Percentiles rank a stretch among this genome's conserved stretches.
Evolutionary conservation across 2,329 filamentous ascomycete genomes (phyloP).

Genomic region (Cytospora chrysosperma): DNA sequence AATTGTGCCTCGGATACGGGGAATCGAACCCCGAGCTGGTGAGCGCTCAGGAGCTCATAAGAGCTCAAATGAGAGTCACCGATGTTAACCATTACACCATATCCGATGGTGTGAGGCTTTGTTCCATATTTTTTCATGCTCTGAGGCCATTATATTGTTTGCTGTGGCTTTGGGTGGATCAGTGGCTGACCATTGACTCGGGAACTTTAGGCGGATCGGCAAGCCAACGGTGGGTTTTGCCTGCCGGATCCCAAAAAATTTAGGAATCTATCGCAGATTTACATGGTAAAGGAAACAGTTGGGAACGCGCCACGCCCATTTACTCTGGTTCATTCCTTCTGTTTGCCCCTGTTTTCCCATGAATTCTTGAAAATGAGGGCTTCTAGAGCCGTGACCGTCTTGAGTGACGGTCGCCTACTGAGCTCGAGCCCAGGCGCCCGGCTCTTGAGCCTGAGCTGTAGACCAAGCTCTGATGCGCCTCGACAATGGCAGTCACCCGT

Average conservation of each 20-base stretch:
- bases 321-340: constrained; percentile 23
- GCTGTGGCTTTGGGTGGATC: not conserved
- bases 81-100: constrained; percentile 24
- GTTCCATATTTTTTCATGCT: not conserved
- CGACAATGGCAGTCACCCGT: constrained; percentile 33
- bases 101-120: constrained; percentile 17
- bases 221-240: constrained; percentile 4
- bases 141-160: not conserved
- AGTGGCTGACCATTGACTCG: constrained; percentile 2
- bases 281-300: not conserved
- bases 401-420: constrained; percentile 39
- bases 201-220: not conserved
- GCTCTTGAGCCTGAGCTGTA: constrained; percentile 35
- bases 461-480: constrained; percentile 31
- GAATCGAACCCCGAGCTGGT: constrained; percentile 23
- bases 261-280: constrained; percentile 5
- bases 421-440: constrained; percentile 35
- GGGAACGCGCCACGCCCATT: constrained; percentile 13
- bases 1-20: constrained; percentile 21
- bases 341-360: constrained; percentile 24
- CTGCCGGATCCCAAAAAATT: constrained; percentile 25
- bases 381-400: constrained; percentile 38
- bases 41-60: constrained; percentile 4
- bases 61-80: constrained; percentile 17
- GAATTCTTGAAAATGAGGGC: constrained; percentile 39